Evolutionary conservation across 768 basidiomycete species (phyloP).

Genomic region (Hypholoma sublateritium): DNA sequence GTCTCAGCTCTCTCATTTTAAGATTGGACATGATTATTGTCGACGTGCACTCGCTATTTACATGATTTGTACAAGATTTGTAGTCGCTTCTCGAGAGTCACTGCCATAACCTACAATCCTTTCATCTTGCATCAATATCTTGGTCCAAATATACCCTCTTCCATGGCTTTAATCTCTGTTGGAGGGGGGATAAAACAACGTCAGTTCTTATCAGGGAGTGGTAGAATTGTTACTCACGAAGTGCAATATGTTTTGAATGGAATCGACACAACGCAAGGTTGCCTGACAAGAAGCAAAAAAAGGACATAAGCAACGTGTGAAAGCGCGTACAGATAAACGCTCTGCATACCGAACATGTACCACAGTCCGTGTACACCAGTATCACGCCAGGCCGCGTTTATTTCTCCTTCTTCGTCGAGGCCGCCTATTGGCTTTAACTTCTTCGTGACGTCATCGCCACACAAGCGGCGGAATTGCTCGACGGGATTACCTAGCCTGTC

Average conservation of each 20-base stretch:
- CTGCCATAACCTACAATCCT: too few species aligned
- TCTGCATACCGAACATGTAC: conserved; percentile 45
- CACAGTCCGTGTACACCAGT: conserved; percentile 54
- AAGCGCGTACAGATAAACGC: background rate
- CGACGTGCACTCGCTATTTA: too few species aligned
- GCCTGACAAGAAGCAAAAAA: conserved; percentile 25
- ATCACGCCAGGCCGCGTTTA: conserved; percentile 35
- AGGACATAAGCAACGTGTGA: background rate
- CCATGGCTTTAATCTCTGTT: conserved; percentile 69
- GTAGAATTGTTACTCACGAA: conserved; percentile 47
- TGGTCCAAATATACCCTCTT: conserved; percentile 31
- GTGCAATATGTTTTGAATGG: conserved; percentile 65
- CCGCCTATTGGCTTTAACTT: conserved; percentile 54
- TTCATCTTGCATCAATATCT: conserved; percentile 8
- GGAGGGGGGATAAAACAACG: background rate
- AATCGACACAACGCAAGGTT: conserved; percentile 64
- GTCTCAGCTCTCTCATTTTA: too few species aligned
- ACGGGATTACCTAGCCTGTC: conserved; percentile 46
- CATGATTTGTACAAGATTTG: too few species aligned
- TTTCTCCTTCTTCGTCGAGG: conserved; percentile 63
- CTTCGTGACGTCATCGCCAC: conserved; percentile 23
- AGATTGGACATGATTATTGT: too few species aligned
- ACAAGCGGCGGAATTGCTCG: conserved; percentile 26
- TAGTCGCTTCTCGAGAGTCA: background rate
- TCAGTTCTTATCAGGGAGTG: background rate